Percentiles rank a stretch among this genome's conserved stretches.
Evolutionary conservation across 306 rosid genomes (phyloP).

Genomic region (Dryas drummondii): DNA sequence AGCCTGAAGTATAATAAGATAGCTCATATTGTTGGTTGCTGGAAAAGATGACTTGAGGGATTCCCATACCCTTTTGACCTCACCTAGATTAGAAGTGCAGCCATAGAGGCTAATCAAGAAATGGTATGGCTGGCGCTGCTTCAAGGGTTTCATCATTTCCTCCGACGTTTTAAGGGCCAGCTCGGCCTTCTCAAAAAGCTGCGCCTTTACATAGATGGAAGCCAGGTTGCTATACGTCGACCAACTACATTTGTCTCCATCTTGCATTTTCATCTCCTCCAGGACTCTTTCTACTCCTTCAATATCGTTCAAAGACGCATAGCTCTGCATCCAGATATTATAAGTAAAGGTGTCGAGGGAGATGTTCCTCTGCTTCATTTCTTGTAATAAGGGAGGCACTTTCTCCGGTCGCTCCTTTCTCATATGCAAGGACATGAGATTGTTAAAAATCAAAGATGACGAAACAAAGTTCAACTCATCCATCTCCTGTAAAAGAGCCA

Average conservation of each 20-base stretch:
- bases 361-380: constrained; percentile 62
- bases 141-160: constrained; percentile 34
- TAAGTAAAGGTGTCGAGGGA: constrained; percentile 36
- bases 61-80: constrained; percentile 70
- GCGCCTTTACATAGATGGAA: constrained; percentile 64
- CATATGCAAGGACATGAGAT: constrained; percentile 67
- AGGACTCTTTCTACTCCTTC: constrained; percentile 49
- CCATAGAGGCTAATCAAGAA: constrained; percentile 65
- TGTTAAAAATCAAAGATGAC: constrained; percentile 44
- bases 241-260: constrained; percentile 42
- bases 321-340: constrained; percentile 77
- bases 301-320: constrained; percentile 42
- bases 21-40: constrained; percentile 52
- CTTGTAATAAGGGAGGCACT: constrained; percentile 45
- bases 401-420: constrained; percentile 56
- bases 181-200: constrained; percentile 60
- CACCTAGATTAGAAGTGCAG: constrained; percentile 51
- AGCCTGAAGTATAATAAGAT: constrained; percentile 64
- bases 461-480: constrained; percentile 43
- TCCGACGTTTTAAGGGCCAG: constrained; percentile 51
- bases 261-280: constrained; percentile 59
- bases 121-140: constrained; percentile 55
- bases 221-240: constrained; percentile 70
- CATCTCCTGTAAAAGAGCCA: constrained; percentile 53
- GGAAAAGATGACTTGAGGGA: constrained; percentile 45